Evolutionary conservation across 2,329 filamentous ascomycete genomes (phyloP), one percentile per base, ranked within the genome.

Genomic region (Pyricularia pennisetigena): DNA sequence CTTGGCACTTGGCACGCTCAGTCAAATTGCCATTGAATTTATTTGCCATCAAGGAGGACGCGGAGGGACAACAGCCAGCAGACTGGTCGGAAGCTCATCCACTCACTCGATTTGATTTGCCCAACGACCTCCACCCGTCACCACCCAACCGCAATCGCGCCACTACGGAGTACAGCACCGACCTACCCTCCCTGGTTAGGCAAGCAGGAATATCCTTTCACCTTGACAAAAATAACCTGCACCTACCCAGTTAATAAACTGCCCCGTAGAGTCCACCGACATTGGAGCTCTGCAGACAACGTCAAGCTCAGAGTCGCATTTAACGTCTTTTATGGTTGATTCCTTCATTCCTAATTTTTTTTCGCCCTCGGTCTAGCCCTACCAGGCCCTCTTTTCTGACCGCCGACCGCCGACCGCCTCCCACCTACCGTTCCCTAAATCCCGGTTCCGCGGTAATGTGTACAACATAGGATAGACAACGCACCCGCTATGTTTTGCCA

Each of bases 401-500:
- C 41, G 41, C 41, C 41, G 41, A 54, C 41, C 41, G 8, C 41
- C 16, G 20, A n/a, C 41, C 41, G 41, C 41, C 41, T 20, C 8
- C 41, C 41, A n/a, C 41, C 41, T 54, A 54, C 41, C 41, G 20
- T 54, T 20, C 8, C 30, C 32, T 20, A n/a, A 54, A 61, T 23
- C 57, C 57, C 57, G 23, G 23, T 23, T 61, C 23, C 6, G 28
- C 57, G 57, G 57, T 24, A 61, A 61, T 61, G 57, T 61, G 28
- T 26, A 24, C 57, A 61, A 28, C 23, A 61, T 54, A 54, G 41
- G 32, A 20, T 61, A 61, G 57, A 61, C 57, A 61, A 61, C 57
- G 57, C 57, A 61, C 57, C 57, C 57, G 57, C 57, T 61, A 61
- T 61, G 57, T 61, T 61, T 62, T 28, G 59, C 59, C 59, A 62